Percentiles rank a stretch among this genome's conserved stretches.
Conservation (phyloP, 2,329 filamentous ascomycete genomes). For the Scolecobasidium constrictum region DNA sequence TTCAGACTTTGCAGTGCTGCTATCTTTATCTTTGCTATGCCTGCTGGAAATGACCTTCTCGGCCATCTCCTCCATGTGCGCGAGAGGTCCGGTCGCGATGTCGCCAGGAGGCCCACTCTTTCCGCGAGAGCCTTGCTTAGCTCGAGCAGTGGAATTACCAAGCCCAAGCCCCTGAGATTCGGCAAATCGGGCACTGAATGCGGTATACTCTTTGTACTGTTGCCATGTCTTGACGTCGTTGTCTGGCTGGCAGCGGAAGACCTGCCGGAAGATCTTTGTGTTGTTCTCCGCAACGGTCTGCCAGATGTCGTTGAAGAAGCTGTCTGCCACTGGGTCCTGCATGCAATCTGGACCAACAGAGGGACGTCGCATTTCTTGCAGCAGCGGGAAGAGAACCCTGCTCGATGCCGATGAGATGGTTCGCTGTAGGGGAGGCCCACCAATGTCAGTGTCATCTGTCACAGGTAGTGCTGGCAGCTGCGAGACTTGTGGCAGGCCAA, state of each 20-base stretch:
- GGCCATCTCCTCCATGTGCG: conserved; percentile 17
- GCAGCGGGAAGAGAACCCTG: conserved; percentile 34
- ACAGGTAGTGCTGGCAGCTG: conserved; percentile 61
- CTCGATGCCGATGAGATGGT: conserved; percentile 42
- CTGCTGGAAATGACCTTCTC: conserved; percentile 18
- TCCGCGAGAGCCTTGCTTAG: conserved; percentile 35
- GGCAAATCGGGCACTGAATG: conserved; percentile 68
- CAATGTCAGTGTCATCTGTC: conserved; percentile 71
- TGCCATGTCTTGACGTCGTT: conserved; percentile 89
- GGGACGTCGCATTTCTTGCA: conserved; percentile 60
- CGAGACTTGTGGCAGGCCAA: conserved; percentile 56
- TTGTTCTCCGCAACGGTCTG: conserved; percentile 82
- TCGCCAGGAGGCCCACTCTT: conserved; percentile 38
- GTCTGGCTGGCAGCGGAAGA: conserved; percentile 96
- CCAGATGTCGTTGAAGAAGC: conserved; percentile 85
- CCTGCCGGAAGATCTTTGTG: conserved; percentile 82
- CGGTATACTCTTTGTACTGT: conserved; percentile 75
- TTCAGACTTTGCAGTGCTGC: conserved; percentile 12
- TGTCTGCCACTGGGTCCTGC: conserved; percentile 72
- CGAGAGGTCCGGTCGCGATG: conserved; percentile 16
- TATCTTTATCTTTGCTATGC: conserved; percentile 12
- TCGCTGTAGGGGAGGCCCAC: conserved; percentile 54
- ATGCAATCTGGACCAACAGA: conserved; percentile 84
- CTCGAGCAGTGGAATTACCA: conserved; percentile 26
- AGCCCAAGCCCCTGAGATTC: conserved; percentile 47